Evolutionary conservation across 2,329 filamentous ascomycete genomes (phyloP).

Genomic region (Rutstroemia sp.): DNA sequence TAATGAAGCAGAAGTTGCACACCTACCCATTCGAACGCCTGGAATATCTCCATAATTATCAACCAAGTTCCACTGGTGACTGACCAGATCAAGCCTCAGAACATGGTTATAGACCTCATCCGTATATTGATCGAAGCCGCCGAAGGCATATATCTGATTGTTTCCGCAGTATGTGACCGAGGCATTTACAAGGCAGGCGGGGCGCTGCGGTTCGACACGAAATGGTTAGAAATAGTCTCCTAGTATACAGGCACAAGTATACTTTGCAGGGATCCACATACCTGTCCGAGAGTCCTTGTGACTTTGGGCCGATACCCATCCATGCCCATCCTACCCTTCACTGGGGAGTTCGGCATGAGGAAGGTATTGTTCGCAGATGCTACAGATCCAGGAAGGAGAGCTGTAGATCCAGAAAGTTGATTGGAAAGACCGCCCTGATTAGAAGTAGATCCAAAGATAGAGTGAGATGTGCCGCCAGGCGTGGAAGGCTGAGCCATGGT

Average conservation of each 20-base stretch:
- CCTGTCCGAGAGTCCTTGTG: constrained; percentile 65
- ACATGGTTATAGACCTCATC: constrained; percentile 99
- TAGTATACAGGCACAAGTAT: not conserved
- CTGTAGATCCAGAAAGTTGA: constrained; percentile 15
- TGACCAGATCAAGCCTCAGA: constrained; percentile 75
- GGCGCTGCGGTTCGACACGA: constrained; percentile 40
- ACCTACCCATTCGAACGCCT: constrained; percentile 86
- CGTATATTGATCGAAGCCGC: constrained; percentile 96
- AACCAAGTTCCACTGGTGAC: constrained; percentile 88
- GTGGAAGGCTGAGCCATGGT: constrained; percentile 40
- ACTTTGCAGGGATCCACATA: not conserved
- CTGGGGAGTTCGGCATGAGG: constrained; percentile 81
- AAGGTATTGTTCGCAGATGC: constrained; percentile 69
- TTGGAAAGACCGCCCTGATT: constrained; percentile 10
- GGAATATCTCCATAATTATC: constrained; percentile 99
- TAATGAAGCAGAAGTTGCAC: not conserved
- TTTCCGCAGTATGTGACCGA: constrained; percentile 98
- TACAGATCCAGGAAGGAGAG: constrained; percentile 38
- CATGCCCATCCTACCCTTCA: constrained; percentile 54
- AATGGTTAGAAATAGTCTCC: not conserved
- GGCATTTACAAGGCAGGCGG: constrained; percentile 93
- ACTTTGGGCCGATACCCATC: constrained; percentile 83
- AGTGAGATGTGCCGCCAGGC: constrained; percentile 34
- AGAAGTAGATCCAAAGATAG: constrained; percentile 40
- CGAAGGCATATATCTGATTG: constrained; percentile 96